phyloP scores from a whole-genome alignment of 768 basidiomycete species.

The Calvatia gigantea region DNA sequence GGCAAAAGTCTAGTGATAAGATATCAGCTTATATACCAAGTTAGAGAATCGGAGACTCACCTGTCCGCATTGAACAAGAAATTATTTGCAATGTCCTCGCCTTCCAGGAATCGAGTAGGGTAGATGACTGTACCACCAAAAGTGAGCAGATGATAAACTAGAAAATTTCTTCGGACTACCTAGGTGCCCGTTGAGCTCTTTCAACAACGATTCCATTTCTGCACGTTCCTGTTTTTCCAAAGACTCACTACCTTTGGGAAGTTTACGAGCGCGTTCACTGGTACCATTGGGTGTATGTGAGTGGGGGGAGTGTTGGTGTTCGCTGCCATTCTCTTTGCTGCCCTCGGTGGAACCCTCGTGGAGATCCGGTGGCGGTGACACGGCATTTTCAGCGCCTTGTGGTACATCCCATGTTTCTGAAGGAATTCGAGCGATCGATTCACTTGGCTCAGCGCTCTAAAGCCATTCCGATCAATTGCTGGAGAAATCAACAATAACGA shows the following conservation, averaged over 20 bases:
- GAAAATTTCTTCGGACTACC: slow-evolving; percentile 45
- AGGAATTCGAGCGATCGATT: slow-evolving; percentile 51
- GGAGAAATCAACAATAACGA: neutral
- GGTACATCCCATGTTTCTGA: slow-evolving; percentile 51
- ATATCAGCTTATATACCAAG: neutral
- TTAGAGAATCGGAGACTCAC: slow-evolving; percentile 31
- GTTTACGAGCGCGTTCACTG: slow-evolving; percentile 28
- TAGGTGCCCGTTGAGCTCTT: slow-evolving; percentile 78
- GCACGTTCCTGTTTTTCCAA: slow-evolving; percentile 83
- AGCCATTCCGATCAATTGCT: neutral
- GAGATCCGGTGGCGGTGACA: slow-evolving; percentile 19
- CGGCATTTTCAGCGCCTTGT: slow-evolving; percentile 24
- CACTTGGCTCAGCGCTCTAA: slow-evolving; percentile 44
- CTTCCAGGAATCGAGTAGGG: slow-evolving; percentile 85
- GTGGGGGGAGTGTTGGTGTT: slow-evolving; percentile 17
- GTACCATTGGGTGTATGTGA: slow-evolving; percentile 21
- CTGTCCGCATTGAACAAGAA: slow-evolving; percentile 90
- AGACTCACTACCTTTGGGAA: slow-evolving; percentile 53
- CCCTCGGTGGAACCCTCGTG: slow-evolving; percentile 25
- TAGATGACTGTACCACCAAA: slow-evolving; percentile 59
- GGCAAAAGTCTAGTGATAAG: slow-evolving; percentile 52
- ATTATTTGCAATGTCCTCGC: slow-evolving; percentile 89
- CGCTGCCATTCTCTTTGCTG: slow-evolving; percentile 28
- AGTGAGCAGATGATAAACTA: slow-evolving; percentile 1
- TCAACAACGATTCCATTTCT: slow-evolving; percentile 84